These are phyloP conservation scores for Forsythia viridissima DNA, from an alignment of 257 asterid genomes.

Conservation along the genomic window DNA sequence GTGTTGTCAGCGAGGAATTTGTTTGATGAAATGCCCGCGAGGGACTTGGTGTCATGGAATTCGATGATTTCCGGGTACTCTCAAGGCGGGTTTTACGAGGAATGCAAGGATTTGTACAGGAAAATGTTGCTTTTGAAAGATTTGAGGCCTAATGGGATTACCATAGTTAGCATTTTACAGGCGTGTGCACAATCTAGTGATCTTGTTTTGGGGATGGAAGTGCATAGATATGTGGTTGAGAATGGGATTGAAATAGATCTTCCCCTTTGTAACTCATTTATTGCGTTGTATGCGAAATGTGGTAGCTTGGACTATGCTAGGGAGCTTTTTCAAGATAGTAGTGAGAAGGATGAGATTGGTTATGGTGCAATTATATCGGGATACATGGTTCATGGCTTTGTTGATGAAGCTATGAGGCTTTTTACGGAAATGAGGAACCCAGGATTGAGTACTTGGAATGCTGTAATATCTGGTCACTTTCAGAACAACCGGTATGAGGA, in stretches of 20 bases:
- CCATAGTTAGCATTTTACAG: conserved; percentile 64
- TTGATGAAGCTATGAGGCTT: conserved; percentile 56
- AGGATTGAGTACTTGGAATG: conserved; percentile 77
- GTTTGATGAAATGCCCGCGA: conserved; percentile 64
- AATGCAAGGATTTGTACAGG: conserved; percentile 64
- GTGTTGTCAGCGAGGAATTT: conserved; percentile 51
- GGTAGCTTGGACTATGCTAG: conserved; percentile 82
- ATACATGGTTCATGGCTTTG: conserved; percentile 79
- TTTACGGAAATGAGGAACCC: conserved; percentile 57
- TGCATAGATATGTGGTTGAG: conserved; percentile 60
- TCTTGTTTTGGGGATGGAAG: conserved; percentile 71
- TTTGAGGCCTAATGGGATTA: conserved; percentile 59
- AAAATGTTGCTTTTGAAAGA: conserved; percentile 49
- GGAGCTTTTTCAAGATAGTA: conserved; percentile 75
- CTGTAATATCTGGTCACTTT: conserved; percentile 71
- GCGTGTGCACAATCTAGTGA: conserved; percentile 83
- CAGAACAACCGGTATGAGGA: conserved; percentile 60
- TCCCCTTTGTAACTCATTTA: conserved; percentile 62
- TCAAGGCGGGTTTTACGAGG: conserved; percentile 67
- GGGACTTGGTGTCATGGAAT: conserved; percentile 85
- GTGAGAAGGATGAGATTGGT: conserved; percentile 69
- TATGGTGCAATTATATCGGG: conserved; percentile 78
- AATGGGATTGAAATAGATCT: conserved; percentile 60
- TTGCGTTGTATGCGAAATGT: conserved; percentile 73
- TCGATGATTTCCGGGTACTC: conserved; percentile 83